phyloP scores from a whole-genome alignment of 495 filamentous ascomycete species.

The Xeromyces bisporus region DNA sequence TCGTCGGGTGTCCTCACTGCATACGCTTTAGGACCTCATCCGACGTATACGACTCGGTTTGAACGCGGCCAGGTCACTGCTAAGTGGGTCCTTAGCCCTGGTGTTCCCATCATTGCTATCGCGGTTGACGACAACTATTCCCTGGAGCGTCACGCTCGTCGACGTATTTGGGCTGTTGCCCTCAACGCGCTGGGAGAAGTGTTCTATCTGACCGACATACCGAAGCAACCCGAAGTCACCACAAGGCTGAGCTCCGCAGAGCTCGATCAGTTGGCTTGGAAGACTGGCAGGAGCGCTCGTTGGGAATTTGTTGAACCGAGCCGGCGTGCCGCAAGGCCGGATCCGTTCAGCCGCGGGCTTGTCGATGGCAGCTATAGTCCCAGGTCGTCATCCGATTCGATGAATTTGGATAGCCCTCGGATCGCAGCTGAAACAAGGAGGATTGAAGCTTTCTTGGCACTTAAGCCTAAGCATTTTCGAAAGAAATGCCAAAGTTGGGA shows the following conservation, averaged over 20 bases:
- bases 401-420: constrained; percentile 54
- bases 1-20: constrained; percentile 72
- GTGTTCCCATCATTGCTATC: constrained; percentile 78
- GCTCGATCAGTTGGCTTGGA: constrained; percentile 56
- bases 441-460: constrained; percentile 58
- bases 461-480: constrained; percentile 62
- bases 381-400: constrained; percentile 51
- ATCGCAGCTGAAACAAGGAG: constrained; percentile 57
- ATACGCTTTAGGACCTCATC: constrained; percentile 58
- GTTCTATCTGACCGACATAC: constrained; percentile 61
- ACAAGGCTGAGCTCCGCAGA: constrained; percentile 21
- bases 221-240: constrained; percentile 22
- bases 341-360: constrained; percentile 43
- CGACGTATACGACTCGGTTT: constrained; percentile 46
- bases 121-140: constrained; percentile 71
- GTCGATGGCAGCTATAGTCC: constrained; percentile 52
- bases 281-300: constrained; percentile 53
- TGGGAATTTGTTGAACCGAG: constrained; percentile 71
- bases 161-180: constrained; percentile 68
- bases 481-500: constrained; percentile 76
- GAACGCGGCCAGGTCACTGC: constrained; percentile 62
- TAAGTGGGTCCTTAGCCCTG: constrained; percentile 77
- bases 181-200: constrained; percentile 88
- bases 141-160: constrained; percentile 42
- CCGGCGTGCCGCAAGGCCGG: constrained; percentile 49